phyloP scores from a whole-genome alignment of 2,329 filamentous ascomycete species.

The Aphanocladium album region DNA sequence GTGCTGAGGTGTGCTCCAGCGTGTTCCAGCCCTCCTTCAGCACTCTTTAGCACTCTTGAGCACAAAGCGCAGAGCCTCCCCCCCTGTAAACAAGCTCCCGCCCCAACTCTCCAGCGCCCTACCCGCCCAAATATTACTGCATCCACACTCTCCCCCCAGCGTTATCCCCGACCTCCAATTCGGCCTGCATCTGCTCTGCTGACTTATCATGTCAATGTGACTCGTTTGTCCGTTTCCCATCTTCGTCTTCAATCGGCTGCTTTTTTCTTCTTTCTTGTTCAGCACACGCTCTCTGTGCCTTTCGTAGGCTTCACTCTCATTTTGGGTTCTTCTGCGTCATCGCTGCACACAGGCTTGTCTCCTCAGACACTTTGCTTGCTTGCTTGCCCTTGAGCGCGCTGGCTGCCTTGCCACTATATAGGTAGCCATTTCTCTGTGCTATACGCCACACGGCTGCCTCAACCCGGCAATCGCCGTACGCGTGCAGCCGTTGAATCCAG shows the following conservation, averaged over 20 bases:
- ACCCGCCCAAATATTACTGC: not conserved
- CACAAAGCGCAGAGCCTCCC: not conserved
- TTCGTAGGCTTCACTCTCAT: constrained; percentile 4
- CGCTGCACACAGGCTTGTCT: not conserved
- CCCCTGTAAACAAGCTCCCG: not conserved
- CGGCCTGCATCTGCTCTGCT: constrained; percentile 3
- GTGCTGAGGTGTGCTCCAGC: not conserved
- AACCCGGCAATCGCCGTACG: not conserved
- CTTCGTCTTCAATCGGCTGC: not conserved
- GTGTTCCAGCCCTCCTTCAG: not conserved
- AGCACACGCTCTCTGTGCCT: constrained; percentile 6
- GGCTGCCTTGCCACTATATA: not conserved
- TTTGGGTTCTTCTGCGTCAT: not conserved
- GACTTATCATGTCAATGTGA: constrained; percentile 14
- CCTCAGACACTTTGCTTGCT: not conserved
- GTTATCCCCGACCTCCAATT: not conserved
- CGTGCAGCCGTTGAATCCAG: not conserved
- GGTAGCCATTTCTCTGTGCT: not conserved
- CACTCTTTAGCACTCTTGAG: not conserved
- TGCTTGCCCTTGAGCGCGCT: not conserved
- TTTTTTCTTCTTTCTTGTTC: not conserved
- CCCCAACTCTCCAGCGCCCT: not conserved
- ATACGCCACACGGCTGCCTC: not conserved
- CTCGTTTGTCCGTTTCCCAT: constrained; percentile 3
- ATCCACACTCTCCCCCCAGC: not conserved